Evolutionary conservation across 2,329 filamentous ascomycete genomes (phyloP).

Genomic region (Aureobasidium namibiae): DNA sequence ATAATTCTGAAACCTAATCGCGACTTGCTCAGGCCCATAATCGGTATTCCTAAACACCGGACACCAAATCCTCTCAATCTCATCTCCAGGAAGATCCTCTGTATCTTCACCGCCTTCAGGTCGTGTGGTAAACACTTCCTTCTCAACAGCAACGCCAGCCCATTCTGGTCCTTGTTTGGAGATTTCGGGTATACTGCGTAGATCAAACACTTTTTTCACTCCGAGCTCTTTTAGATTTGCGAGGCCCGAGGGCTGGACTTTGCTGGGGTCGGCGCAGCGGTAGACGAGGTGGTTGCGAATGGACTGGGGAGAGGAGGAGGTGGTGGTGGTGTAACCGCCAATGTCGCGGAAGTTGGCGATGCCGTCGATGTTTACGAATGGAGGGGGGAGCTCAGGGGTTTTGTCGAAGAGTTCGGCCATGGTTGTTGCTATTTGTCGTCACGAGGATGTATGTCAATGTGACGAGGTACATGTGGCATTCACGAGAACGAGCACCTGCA

Average conservation of each 20-base stretch:
- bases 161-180: constrained; percentile 32
- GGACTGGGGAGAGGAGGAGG: constrained; percentile 31
- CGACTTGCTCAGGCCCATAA: constrained; percentile 55
- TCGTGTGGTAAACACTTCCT: constrained; percentile 19
- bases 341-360: constrained; percentile 63
- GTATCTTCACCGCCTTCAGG: constrained; percentile 25
- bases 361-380: constrained; percentile 42
- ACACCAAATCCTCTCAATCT: constrained; percentile 48
- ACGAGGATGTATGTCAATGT: background rate
- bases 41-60: constrained; percentile 58
- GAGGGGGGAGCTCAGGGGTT: constrained; percentile 18
- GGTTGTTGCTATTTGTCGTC: too few species aligned
- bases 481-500: background rate
- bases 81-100: constrained; percentile 22
- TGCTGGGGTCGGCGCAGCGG: constrained; percentile 60
- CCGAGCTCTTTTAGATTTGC: constrained; percentile 44
- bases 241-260: constrained; percentile 47
- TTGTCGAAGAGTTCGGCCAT: constrained; percentile 11
- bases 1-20: constrained; percentile 53
- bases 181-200: constrained; percentile 56
- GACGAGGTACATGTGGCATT: background rate
- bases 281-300: constrained; percentile 51
- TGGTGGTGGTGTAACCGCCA: constrained; percentile 46
- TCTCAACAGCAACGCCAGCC: constrained; percentile 21
- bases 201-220: constrained; percentile 60